phyloP scores from a whole-genome alignment of 139 green algal genomes.

The Nannochloris sp. region DNA sequence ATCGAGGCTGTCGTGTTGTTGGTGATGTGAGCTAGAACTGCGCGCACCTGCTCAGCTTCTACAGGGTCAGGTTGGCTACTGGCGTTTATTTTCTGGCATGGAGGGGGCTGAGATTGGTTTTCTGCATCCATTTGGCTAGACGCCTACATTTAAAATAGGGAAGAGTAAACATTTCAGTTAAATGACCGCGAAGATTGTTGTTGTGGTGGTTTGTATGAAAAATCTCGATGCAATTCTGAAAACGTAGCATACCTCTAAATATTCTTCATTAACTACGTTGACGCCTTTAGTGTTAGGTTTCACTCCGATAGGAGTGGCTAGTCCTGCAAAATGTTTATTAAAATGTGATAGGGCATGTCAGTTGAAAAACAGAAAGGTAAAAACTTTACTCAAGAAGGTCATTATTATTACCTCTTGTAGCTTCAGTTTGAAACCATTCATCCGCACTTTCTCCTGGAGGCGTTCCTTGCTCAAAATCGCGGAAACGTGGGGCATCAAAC shows the following conservation, averaged over 20 bases:
- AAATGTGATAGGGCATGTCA: background rate
- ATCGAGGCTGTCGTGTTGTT: too few species aligned
- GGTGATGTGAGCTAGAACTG: slow-evolving; percentile 12
- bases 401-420: slow-evolving; percentile 30
- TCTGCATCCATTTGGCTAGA: too few species aligned
- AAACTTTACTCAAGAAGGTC: background rate
- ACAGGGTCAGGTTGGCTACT: too few species aligned
- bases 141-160: too few species aligned
- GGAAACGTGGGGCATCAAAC: slow-evolving; percentile 47
- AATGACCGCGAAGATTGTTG: too few species aligned
- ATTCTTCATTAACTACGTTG: background rate
- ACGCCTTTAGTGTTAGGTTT: background rate
- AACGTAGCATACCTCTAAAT: too few species aligned
- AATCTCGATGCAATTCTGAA: too few species aligned
- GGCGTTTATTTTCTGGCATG: too few species aligned
- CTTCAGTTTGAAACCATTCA: slow-evolving; percentile 47
- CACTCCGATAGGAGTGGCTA: background rate
- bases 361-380: background rate
- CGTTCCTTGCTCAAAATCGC: slow-evolving; percentile 40
- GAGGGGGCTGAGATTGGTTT: too few species aligned
- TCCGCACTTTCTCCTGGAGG: slow-evolving; percentile 14
- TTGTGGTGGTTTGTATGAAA: too few species aligned
- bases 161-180: too few species aligned
- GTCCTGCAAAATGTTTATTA: slow-evolving; percentile 6
- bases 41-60: too few species aligned